Conservation (phyloP, 2,329 filamentous ascomycete species). For the Paracamarosporium sp. region DNA sequence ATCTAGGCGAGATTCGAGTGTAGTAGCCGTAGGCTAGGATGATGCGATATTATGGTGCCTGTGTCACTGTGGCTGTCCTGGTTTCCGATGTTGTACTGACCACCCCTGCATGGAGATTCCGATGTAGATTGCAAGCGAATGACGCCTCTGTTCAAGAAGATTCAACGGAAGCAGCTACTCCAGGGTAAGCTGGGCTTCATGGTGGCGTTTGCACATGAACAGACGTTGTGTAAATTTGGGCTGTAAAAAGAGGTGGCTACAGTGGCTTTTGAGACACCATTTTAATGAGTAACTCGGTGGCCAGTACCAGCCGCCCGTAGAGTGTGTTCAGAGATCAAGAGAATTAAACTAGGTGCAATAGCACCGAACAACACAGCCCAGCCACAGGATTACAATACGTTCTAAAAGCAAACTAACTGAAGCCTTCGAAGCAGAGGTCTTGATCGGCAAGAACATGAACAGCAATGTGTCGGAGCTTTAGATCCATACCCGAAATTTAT, state of each 20-base stretch:
- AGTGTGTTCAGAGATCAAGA: background rate
- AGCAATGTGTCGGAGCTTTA: too few species aligned
- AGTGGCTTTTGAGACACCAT: background rate
- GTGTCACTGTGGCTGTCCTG: background rate
- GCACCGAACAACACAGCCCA: background rate
- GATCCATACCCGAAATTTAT: too few species aligned
- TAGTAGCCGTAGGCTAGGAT: background rate
- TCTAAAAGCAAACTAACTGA: too few species aligned
- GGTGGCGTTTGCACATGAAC: background rate
- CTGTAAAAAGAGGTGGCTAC: background rate
- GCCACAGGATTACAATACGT: background rate
- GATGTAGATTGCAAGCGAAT: background rate
- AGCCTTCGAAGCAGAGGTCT: too few species aligned
- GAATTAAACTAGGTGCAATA: background rate
- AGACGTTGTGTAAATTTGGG: background rate
- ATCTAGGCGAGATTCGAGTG: background rate
- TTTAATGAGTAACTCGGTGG: background rate
- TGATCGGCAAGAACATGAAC: too few species aligned
- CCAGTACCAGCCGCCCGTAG: background rate
- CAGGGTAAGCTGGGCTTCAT: background rate
- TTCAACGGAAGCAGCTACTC: background rate
- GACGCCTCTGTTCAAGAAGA: background rate
- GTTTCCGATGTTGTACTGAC: background rate
- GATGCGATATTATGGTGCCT: background rate
- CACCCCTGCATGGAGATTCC: background rate